Evolutionary conservation across 176 grass and related monocot species (phyloP).

Genomic region (Melocanna baccifera): DNA sequence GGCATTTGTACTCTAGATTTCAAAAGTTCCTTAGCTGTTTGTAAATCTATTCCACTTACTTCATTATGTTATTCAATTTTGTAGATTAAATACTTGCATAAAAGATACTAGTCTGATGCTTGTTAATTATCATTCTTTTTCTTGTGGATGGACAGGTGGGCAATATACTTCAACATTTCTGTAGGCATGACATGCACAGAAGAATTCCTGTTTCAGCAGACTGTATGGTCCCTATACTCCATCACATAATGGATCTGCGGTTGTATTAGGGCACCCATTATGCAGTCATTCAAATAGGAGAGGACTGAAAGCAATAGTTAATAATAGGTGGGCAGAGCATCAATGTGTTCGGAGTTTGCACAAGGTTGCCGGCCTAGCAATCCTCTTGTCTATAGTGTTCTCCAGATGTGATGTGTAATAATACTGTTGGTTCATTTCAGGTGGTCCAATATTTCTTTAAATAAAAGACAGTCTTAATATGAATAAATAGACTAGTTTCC

Average conservation of each 20-base stretch:
- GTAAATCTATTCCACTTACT: not conserved
- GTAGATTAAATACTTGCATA: not conserved
- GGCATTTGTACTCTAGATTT: not conserved
- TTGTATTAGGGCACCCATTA: not conserved
- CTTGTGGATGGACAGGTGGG: not conserved
- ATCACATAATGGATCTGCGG: constrained; percentile 4
- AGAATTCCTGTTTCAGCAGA: not conserved
- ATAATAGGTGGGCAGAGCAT: constrained; percentile 16
- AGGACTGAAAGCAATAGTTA: constrained; percentile 7
- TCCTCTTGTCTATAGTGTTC: not conserved
- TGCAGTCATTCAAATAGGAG: not conserved
- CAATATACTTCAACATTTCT: not conserved
- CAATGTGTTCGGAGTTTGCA: not conserved
- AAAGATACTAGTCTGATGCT: not conserved
- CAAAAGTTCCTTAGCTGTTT: not conserved
- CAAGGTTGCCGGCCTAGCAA: not conserved
- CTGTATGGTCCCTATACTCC: not conserved
- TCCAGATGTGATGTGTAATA: constrained; percentile 13
- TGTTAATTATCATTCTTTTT: not conserved
- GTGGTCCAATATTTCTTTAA: constrained; percentile 6
- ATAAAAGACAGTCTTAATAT: constrained; percentile 11
- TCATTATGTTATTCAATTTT: not conserved
- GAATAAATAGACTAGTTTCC: not conserved
- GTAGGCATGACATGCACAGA: constrained; percentile 1
- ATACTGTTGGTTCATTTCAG: not conserved